A percentile compares a stretch with the other conserved stretches of the same genome.
These are phyloP conservation scores for Penicillium expansum DNA, from an alignment of 2,329 filamentous ascomycete species.

Conservation along the genomic window DNA sequence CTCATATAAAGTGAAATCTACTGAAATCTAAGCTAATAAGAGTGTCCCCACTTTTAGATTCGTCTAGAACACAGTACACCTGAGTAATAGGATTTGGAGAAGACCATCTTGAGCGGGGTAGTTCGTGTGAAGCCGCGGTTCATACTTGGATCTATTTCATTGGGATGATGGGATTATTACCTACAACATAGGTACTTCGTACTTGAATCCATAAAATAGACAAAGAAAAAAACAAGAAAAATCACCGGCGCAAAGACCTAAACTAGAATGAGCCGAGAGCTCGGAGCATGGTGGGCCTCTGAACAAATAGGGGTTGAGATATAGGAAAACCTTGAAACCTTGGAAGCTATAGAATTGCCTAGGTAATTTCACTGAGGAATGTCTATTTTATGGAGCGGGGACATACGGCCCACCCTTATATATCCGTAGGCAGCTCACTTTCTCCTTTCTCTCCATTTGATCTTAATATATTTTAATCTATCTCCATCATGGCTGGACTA, in stretches of 20 bases:
- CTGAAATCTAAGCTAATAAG: too few species aligned
- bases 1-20: too few species aligned
- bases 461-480: neutral
- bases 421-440: neutral
- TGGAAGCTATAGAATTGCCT: neutral
- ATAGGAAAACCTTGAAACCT: too few species aligned
- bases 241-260: neutral
- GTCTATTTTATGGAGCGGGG: neutral
- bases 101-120: neutral
- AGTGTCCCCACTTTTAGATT: neutral
- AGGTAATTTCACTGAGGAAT: neutral
- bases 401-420: neutral
- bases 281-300: constrained; percentile 1
- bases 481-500: constrained; percentile 33
- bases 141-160: neutral
- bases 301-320: neutral
- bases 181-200: too few species aligned
- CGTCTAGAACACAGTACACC: too few species aligned
- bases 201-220: too few species aligned
- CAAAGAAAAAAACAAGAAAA: too few species aligned
- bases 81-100: neutral
- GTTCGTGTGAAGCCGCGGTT: constrained; percentile 12
- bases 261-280: constrained; percentile 2
- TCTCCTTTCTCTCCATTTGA: neutral
- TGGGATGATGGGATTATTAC: too few species aligned